Evolutionary conservation across 2,329 filamentous ascomycete species (phyloP).

Genomic region (Elsinoe ampelina): DNA sequence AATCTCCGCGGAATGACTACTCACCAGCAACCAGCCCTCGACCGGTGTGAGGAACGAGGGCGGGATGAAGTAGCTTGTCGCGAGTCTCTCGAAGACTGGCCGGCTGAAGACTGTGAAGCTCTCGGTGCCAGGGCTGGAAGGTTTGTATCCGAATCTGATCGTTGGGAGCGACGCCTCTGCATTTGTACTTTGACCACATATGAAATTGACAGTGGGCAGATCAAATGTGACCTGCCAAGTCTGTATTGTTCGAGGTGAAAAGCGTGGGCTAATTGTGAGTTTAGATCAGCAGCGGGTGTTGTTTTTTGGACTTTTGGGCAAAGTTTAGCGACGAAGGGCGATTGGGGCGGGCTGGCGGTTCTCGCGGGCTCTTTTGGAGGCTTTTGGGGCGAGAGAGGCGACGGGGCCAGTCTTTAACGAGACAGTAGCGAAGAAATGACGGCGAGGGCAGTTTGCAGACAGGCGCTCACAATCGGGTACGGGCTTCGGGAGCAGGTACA

Average conservation of each 20-base stretch:
- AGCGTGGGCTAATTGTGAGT: not conserved
- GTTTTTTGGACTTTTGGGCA: not conserved
- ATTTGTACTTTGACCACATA: constrained; percentile 13
- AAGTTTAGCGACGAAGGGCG: constrained; percentile 6
- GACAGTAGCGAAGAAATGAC: not conserved
- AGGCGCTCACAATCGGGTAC: not conserved
- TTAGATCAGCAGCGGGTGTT: not conserved
- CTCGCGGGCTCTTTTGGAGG: not conserved
- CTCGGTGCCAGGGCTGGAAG: constrained; percentile 26
- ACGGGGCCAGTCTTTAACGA: not conserved
- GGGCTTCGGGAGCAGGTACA: not conserved
- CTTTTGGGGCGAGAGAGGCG: not conserved
- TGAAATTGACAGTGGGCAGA: constrained; percentile 13
- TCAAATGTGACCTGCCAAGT: constrained; percentile 13
- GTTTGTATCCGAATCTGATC: constrained; percentile 22
- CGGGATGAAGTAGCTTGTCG: constrained; percentile 19
- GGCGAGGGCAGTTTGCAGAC: not conserved
- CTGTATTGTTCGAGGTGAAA: not conserved
- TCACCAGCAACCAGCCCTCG: constrained; percentile 46
- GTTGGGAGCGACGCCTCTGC: constrained; percentile 17
- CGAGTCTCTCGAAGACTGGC: constrained; percentile 7
- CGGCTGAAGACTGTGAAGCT: constrained; percentile 14
- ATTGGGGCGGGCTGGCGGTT: not conserved
- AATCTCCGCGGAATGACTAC: constrained; percentile 17
- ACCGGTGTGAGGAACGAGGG: constrained; percentile 43